Evolutionary conservation across 495 filamentous ascomycete species (phyloP).

Genomic region (Cercophora samala): DNA sequence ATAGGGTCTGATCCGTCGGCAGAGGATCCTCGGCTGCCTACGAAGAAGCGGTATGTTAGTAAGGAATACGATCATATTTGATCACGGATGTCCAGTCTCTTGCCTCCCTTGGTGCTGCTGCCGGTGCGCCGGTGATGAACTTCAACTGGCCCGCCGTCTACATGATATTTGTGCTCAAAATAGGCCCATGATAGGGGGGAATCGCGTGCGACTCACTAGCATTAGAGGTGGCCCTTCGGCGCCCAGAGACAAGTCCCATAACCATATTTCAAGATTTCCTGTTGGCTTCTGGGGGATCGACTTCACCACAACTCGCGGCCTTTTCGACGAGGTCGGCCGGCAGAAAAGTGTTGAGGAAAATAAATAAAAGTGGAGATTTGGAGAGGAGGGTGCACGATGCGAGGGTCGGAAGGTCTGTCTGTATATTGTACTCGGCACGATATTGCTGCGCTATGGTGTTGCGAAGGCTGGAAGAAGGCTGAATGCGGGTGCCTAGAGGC

Average conservation of each 20-base stretch:
- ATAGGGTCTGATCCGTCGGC: constrained; percentile 36
- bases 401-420: neutral
- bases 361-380: constrained; percentile 14
- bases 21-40: constrained; percentile 50
- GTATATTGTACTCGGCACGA: neutral
- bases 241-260: constrained; percentile 35
- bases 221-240: constrained; percentile 37
- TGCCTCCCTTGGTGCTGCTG: constrained; percentile 21
- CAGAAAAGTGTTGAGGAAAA: constrained; percentile 14
- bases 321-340: neutral
- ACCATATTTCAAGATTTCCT: constrained; percentile 18
- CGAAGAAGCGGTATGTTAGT: neutral
- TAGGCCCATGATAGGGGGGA: constrained; percentile 9
- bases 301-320: neutral
- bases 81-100: constrained; percentile 15
- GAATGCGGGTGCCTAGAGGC: constrained; percentile 7
- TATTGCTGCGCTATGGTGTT: neutral
- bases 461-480: neutral
- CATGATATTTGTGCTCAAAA: constrained; percentile 23
- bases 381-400: neutral
- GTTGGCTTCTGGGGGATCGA: neutral
- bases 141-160: constrained; percentile 24
- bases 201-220: constrained; percentile 34
- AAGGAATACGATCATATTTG: neutral
- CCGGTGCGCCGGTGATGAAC: constrained; percentile 7